Base-by-base conservation (phyloP, 257 asterid genomes). In the Solanum lignicaule region DNA sequence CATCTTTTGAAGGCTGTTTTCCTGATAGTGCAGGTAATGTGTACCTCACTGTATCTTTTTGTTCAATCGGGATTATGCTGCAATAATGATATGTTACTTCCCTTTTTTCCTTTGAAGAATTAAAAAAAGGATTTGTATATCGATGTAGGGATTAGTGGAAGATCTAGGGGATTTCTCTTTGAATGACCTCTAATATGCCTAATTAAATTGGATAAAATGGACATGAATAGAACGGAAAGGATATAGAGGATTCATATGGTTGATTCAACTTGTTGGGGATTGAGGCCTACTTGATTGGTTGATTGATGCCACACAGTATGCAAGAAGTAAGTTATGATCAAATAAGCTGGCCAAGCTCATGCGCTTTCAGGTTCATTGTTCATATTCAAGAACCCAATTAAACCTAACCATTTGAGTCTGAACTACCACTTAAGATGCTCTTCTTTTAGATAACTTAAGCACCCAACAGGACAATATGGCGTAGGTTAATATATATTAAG, bases 11-110 rank as follows among this genome's bases (percentile, higher is more conserved):
- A 92, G 90, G 98, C 93, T 88, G 92, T 97, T 89, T 97, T 97
- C 91, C 92, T 91, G 91, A 93, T 94, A 84, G 98, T 97, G 88
- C 98, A 92, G 99, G 99, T 97, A 97, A 95, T 90, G 96, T 92
- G 90, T 88, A 89, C 91, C 89, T 89, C 84, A 79, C 52, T 74
- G 90, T 38, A 33, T 81, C 84, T 79, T 60, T 87, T 89, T 36
- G 31, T 74, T 74, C 18, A 35, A 35, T 21, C 31, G 18, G 18
- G 48, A 21, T 21, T 74, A 36, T 35, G 52, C 82, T 73, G 82
- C 48, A 20, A 73, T 74, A 9, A 36, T 36, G 48, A 74, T 21
- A 74, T 74, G 43, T 11, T 74, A 35, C 83, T 74, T 74, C 7
- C 52, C 31, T 36, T 35, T 74, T 21, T 35, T 7, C 29, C 10